Base-by-base conservation (phyloP, 164 flowering plant species). In the Dillenia suffruticosa region DNA sequence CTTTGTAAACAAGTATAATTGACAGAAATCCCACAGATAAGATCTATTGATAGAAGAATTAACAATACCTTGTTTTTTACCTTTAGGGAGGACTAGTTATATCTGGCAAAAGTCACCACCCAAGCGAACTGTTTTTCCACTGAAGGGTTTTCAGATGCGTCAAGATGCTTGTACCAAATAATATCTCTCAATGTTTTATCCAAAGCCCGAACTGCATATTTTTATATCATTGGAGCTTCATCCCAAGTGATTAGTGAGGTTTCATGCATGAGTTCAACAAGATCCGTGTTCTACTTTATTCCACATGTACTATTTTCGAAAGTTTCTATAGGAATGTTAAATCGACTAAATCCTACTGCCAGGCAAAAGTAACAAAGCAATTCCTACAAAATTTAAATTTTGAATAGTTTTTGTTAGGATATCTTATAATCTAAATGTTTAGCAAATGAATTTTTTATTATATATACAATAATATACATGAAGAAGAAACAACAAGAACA, bases 71-170 rank as follows among this genome's bases (percentile, higher is more conserved):
- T 63, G 26, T 9, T 52, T 40, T 5, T 5, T 46, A 8, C 16
- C 58, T 45, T 54, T 54, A 44, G 51, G 59, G 26, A 63, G 24
- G 10, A 55, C 59, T 9, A 51, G 66, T 9, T 55, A 44, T 7
- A 56, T 26, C 15, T 62, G 51, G 12, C 57, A 16, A 43, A 62
- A 62, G 57, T 62, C 58, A 2, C 58, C 65, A 0, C 66, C 66
- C n/a, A 63, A n/a, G 5, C 55, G 7, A 2, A 55, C 17, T 9
- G 26, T 14, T 10, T 45, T 54, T 9, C 66, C 52, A 9, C 66
- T 59, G 22, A 63, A 63, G 5, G 59, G 59, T 16, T 15, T 3
- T 51, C 24, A 15, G 0, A 9, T 14, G 19, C 19, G 8, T 11
- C 22, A 16, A 10, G 53, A 15, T 52, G 17, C 7, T 10, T 52